These are phyloP conservation scores for Barnettozyma siamensis DNA, from an alignment of 805 yeast species.

Conservation along the genomic window DNA sequence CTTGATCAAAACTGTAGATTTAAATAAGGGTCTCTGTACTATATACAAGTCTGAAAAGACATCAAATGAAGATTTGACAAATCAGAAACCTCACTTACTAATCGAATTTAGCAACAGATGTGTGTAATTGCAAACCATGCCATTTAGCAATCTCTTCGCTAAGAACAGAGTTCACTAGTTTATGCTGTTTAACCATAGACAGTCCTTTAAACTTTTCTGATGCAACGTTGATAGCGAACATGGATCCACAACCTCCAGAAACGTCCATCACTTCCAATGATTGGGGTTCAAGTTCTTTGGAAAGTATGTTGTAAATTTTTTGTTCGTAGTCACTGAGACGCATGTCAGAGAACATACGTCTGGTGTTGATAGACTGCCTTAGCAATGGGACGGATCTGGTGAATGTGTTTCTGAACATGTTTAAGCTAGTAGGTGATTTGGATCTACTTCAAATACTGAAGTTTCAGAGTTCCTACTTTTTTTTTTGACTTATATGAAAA, in stretches of 20 bases:
- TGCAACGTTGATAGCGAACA: slow-evolving; percentile 84
- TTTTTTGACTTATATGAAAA: too few species aligned
- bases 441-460: background rate
- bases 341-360: slow-evolving; percentile 2
- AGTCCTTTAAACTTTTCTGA: slow-evolving; percentile 72
- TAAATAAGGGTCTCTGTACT: background rate
- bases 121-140: slow-evolving; percentile 91
- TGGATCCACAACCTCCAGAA: slow-evolving; percentile 96
- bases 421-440: background rate
- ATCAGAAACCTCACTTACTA: background rate
- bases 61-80: too few species aligned
- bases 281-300: slow-evolving; percentile 53
- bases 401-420: slow-evolving; percentile 5
- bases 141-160: slow-evolving; percentile 83
- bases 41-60: too few species aligned
- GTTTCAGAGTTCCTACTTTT: background rate
- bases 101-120: slow-evolving; percentile 26
- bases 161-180: slow-evolving; percentile 75
- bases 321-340: slow-evolving; percentile 46
- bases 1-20: background rate
- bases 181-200: slow-evolving; percentile 85
- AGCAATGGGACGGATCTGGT: background rate
- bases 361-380: background rate
- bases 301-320: slow-evolving; percentile 52
- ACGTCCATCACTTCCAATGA: slow-evolving; percentile 69